A percentile compares a stretch with the other conserved stretches of the same genome.
Evolutionary conservation across 78 protist genomes (phyloP).

Genomic region (Dictyostelium intermedium): DNA sequence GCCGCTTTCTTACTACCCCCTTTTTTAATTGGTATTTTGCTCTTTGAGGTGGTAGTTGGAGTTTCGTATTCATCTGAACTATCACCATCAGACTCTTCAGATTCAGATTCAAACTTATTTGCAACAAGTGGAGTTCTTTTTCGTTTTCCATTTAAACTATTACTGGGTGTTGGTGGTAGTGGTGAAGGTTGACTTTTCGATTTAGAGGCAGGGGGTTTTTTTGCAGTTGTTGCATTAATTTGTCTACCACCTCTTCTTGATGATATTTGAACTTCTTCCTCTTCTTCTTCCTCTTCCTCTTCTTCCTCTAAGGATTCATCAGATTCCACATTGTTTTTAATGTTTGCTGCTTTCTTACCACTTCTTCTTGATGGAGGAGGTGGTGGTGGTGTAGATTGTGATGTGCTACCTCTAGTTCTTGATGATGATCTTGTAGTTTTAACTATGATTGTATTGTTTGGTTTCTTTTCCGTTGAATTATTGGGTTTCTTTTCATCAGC

Average conservation of each 20-base stretch:
- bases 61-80: background rate
- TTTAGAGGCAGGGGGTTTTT: background rate
- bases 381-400: background rate
- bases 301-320: background rate
- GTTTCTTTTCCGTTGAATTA: background rate
- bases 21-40: background rate
- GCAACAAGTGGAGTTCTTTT: background rate
- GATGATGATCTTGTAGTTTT: background rate
- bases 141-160: background rate
- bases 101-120: background rate
- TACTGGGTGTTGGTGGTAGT: background rate
- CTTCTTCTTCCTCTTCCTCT: background rate
- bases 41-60: background rate
- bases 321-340: background rate
- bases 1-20: background rate
- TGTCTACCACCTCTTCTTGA: background rate
- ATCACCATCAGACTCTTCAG: background rate
- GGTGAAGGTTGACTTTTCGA: background rate
- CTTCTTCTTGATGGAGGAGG: background rate
- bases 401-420: background rate
- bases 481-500: background rate
- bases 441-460: background rate
- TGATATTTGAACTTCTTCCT: background rate
- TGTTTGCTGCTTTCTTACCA: background rate
- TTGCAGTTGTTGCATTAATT: conserved; percentile 9